Evolutionary conservation across 257 asterid species (phyloP), one percentile per base, ranked within the genome.

Genomic region (Petunia axillaris): DNA sequence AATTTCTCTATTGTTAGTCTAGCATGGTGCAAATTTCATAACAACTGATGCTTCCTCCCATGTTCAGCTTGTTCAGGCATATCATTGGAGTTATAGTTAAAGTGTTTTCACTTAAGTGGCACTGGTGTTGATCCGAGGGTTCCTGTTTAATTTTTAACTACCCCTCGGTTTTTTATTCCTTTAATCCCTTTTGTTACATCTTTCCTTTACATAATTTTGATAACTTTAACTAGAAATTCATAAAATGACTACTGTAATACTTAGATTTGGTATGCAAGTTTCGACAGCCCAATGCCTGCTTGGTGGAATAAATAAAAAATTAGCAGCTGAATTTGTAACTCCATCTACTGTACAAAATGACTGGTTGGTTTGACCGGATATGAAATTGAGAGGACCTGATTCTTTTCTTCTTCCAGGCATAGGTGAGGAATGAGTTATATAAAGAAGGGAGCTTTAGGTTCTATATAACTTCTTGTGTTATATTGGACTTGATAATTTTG

Each of bases 1-100:
- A 85, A 55, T 68, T 66, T 75, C 82, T 84, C 81, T 71, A 85
- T 81, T 81, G 82, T 25, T 76, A 40, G 59, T 77, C 78, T 76
- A 52, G 58, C 41, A 55, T 59, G 59, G 44, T 59, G 78, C 79
- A 60, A 39, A 77, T 62, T 52, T 53, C 62, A 67, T 25, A 40
- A 8, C 37, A 25, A 25, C 38, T 6, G 2, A 50, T 38, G 50
- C 37, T 37, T 48, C 46, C 66, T 78, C 75, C 25, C 3, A 64
- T 13, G 44, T 15, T 64, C 76, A 79, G 41, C 3, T 81, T 81
- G 66, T 38, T 58, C 78, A 50, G 48, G 60, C 9, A 79, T 3
- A 57, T 25, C 39, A 65, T 9, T 46, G 14, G 6, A 14, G 8
- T 64, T 38, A 4, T 71, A 71, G 25, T 44, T 25, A 25, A 25